Percentiles rank a stretch among this genome's conserved stretches.
Conservation (phyloP, 495 filamentous ascomycete species). For the Astrothelium macrocarpum region DNA sequence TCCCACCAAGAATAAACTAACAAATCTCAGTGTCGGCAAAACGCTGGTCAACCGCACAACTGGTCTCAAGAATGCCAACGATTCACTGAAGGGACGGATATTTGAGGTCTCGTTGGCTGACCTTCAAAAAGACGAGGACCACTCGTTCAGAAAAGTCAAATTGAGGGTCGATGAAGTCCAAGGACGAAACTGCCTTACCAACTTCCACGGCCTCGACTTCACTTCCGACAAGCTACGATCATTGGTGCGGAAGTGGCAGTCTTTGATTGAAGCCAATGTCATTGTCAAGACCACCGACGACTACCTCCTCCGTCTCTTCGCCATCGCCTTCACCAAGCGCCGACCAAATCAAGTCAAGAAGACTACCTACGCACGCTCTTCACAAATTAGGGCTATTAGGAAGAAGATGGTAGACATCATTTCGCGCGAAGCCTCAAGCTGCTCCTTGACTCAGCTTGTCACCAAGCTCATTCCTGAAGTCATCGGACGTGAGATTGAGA, state of each 20-base stretch:
- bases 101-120: slow-evolving; percentile 98
- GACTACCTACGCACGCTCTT: slow-evolving; percentile 93
- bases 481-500: slow-evolving; percentile 98
- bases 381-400: slow-evolving; percentile 92
- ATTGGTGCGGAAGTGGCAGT: slow-evolving; percentile 98
- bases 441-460: slow-evolving; percentile 87
- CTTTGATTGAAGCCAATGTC: slow-evolving; percentile 96
- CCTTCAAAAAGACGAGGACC: slow-evolving; percentile 98
- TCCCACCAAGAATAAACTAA: slow-evolving; percentile 18
- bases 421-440: slow-evolving; percentile 84
- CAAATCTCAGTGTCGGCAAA: slow-evolving; percentile 74
- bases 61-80: slow-evolving; percentile 99
- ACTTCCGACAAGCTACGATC: slow-evolving; percentile 99
- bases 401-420: slow-evolving; percentile 99
- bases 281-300: slow-evolving; percentile 99
- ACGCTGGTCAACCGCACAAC: slow-evolving; percentile 98
- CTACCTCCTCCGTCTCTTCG: slow-evolving; percentile 95
- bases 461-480: slow-evolving; percentile 98
- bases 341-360: slow-evolving; percentile 99
- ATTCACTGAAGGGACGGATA: slow-evolving; percentile 95
- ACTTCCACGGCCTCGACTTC: slow-evolving; percentile 99
- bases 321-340: slow-evolving; percentile 98
- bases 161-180: slow-evolving; percentile 97
- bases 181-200: slow-evolving; percentile 99
- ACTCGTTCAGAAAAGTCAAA: slow-evolving; percentile 98